Base-by-base conservation (phyloP, 495 filamentous ascomycete genomes). In the Cercophora scortea region DNA sequence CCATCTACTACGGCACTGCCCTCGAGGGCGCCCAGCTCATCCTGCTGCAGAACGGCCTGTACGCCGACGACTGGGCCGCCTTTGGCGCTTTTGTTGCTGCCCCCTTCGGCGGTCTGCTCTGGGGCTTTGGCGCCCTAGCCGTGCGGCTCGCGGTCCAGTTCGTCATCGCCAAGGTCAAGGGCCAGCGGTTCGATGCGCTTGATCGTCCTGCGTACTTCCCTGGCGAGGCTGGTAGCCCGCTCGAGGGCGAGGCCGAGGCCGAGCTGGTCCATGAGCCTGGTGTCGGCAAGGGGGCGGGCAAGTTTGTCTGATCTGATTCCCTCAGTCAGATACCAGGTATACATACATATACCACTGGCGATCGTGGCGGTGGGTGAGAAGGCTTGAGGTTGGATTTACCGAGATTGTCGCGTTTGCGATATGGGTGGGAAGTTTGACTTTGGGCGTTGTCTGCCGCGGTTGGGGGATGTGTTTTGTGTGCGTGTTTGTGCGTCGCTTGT, bases 1-100 rank as follows among this genome's bases (percentile, higher is more conserved):
- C 82, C 3, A 76, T 88, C 34, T 90, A 84, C 68, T 78, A 79
- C 58, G 84, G 80, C 18, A 77, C 81, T 58, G 80, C 83, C 5
- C 62, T 76, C n/a, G 54, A 73, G 32, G 86, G 82, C 7, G 84
- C 75, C 10, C 73, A 84, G 54, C 74, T 90, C 17, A 74, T 90
- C 51, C 68, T 90, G 16, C 66, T 90, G n/a, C 71, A 86, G 56
- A 67, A 80, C 49, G 86, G 87, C 1, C 69, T 90, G 12, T 90
- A 86, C 63, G 79, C 71, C 0, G 72, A 79, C 40, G 86, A 87
- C 59, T 90, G 86, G 86, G 82, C 79, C 54, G 83, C 76, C 7
- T 90, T 90, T 60, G 86, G 86, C 46, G 85, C 85, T n/a, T 90
- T 89, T 49, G 75, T 88, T 10, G 86, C 82, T n/a, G 84, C 84